A percentile compares a stretch with the other conserved stretches of the same genome.
Conservation (phyloP, 768 basidiomycete species). For the Myochromella boudieri region DNA sequence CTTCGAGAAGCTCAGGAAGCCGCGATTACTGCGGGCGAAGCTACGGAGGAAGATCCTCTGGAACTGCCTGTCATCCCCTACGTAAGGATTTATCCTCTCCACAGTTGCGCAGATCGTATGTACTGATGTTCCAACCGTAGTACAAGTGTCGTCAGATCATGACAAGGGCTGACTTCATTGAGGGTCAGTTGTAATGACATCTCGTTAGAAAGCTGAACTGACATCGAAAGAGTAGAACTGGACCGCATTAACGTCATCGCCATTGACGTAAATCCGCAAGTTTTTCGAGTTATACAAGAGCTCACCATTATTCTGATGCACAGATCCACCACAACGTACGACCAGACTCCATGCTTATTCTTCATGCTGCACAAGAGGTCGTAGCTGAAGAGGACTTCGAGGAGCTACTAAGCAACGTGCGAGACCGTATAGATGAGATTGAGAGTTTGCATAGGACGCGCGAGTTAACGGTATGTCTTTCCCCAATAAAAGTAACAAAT, state of each 20-base stretch:
- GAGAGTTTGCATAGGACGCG: constrained; percentile 80
- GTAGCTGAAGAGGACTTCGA: constrained; percentile 78
- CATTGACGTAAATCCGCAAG: constrained; percentile 61
- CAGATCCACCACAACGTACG: constrained; percentile 75
- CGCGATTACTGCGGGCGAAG: constrained; percentile 33
- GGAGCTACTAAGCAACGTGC: constrained; percentile 69
- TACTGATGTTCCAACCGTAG: constrained; percentile 24
- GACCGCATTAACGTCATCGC: constrained; percentile 73
- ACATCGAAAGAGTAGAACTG: constrained; percentile 42
- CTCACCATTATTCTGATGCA: constrained; percentile 12
- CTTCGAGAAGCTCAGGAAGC: constrained; percentile 50
- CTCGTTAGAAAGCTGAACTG: neutral
- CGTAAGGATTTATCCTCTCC: constrained; percentile 31
- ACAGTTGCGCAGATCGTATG: neutral
- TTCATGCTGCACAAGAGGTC: constrained; percentile 71
- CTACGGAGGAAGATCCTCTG: constrained; percentile 37
- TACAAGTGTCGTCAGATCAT: constrained; percentile 77
- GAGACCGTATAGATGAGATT: constrained; percentile 81
- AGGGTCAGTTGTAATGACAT: constrained; percentile 42
- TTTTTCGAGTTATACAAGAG: neutral
- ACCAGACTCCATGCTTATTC: constrained; percentile 76
- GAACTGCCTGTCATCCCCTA: constrained; percentile 65
- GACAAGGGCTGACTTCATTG: constrained; percentile 83
- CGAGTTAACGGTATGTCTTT: constrained; percentile 60
- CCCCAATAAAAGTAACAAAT: neutral